Conservation (phyloP, 2,329 filamentous ascomycete species). For the Aspergillus pseudoterreus region DNA sequence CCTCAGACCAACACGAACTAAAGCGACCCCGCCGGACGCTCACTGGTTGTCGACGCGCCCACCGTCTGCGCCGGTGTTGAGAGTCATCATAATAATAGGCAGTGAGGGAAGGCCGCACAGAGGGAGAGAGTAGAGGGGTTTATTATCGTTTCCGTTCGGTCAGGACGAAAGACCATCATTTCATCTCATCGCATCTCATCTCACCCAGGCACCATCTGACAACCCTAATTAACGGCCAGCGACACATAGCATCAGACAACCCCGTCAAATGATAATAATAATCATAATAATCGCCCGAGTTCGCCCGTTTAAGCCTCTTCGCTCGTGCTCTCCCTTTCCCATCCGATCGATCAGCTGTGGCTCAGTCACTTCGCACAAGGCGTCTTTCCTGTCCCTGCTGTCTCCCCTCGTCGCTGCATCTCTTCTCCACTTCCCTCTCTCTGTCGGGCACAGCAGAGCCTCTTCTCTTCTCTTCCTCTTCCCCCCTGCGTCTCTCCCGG, state of each 20-base stretch:
- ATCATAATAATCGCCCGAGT: too few species aligned
- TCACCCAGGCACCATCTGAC: too few species aligned
- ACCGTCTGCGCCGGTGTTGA: not conserved
- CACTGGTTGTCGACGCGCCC: conserved; percentile 2
- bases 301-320: too few species aligned
- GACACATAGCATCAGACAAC: too few species aligned
- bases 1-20: not conserved
- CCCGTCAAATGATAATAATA: too few species aligned
- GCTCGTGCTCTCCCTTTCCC: not conserved
- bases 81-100: not conserved
- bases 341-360: not conserved
- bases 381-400: conserved; percentile 2
- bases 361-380: conserved; percentile 11
- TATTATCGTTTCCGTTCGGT: not conserved
- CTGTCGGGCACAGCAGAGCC: not conserved
- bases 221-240: too few species aligned
- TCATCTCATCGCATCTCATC: too few species aligned
- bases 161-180: not conserved
- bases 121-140: not conserved
- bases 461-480: conserved; percentile 5
- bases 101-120: not conserved
- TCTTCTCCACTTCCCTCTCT: conserved; percentile 1
- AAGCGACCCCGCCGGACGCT: not conserved
- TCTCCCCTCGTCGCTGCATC: not conserved
- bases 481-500: conserved; percentile 1